Evolutionary conservation across 73 alveolate genomes (phyloP).

Genomic region (Uronychia setigera): DNA sequence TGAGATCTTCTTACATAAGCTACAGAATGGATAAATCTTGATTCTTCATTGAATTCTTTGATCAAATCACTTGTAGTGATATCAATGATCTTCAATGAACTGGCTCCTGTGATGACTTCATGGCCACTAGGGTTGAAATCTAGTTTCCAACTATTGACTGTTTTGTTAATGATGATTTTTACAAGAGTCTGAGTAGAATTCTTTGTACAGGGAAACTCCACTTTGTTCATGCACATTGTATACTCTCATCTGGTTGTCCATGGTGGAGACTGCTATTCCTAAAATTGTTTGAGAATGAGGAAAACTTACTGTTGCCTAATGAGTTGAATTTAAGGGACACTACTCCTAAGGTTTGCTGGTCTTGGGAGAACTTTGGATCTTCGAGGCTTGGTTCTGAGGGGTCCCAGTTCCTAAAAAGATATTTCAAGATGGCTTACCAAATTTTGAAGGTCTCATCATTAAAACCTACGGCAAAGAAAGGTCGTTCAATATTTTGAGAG

Average conservation of each 20-base stretch:
- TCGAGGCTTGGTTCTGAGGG: not conserved
- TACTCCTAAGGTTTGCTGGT: not conserved
- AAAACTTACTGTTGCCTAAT: not conserved
- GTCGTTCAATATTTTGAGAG: not conserved
- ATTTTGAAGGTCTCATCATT: not conserved
- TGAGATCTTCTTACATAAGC: too few species aligned
- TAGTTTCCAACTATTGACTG: not conserved
- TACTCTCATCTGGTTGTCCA: not conserved
- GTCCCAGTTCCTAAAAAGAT: not conserved
- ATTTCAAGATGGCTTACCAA: not conserved
- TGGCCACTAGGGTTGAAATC: not conserved
- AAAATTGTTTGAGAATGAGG: not conserved
- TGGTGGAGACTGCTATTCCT: not conserved
- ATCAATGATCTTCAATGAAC: not conserved
- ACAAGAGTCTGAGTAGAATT: not conserved
- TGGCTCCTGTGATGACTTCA: not conserved
- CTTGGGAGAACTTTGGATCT: not conserved
- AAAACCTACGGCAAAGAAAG: not conserved
- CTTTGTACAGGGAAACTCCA: not conserved
- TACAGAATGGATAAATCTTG: too few species aligned
- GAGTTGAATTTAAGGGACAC: not conserved
- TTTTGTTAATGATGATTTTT: not conserved
- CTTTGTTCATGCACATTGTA: not conserved
- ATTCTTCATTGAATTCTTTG: too few species aligned
- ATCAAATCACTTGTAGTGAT: constrained; percentile 6